Evolutionary conservation across 495 filamentous ascomycete species (phyloP).

Genomic region (Margaritispora aquatica): DNA sequence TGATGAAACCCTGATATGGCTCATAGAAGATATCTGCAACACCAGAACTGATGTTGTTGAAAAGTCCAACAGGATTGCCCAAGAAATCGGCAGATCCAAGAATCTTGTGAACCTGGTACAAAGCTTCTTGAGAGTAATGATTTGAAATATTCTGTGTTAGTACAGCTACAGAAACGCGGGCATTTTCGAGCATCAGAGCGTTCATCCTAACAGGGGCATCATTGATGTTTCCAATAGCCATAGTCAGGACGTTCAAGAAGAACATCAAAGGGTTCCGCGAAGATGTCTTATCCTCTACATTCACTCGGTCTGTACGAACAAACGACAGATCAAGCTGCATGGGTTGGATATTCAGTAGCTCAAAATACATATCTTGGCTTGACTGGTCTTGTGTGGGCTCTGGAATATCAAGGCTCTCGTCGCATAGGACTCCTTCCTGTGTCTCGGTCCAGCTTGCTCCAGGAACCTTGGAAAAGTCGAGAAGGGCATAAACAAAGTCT

Average conservation of each 20-base stretch:
- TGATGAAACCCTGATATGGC: slow-evolving; percentile 94
- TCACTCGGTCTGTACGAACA: slow-evolving; percentile 92
- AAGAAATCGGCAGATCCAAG: slow-evolving; percentile 96
- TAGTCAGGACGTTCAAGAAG: slow-evolving; percentile 94
- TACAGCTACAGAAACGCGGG: slow-evolving; percentile 79
- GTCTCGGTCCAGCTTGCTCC: slow-evolving; percentile 87
- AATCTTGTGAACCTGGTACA: slow-evolving; percentile 95
- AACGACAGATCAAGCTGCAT: slow-evolving; percentile 98
- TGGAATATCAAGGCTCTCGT: slow-evolving; percentile 84
- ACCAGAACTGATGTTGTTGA: slow-evolving; percentile 96
- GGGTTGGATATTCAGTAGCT: slow-evolving; percentile 91
- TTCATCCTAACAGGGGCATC: slow-evolving; percentile 92
- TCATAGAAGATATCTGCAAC: slow-evolving; percentile 98
- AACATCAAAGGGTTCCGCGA: slow-evolving; percentile 95
- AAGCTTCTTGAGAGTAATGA: slow-evolving; percentile 91
- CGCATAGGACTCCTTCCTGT: slow-evolving; percentile 74
- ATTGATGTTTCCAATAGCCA: slow-evolving; percentile 98
- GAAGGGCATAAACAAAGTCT: slow-evolving; percentile 91
- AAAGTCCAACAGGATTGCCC: slow-evolving; percentile 95
- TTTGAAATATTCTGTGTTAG: slow-evolving; percentile 78
- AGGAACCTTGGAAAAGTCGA: slow-evolving; percentile 92
- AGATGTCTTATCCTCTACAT: slow-evolving; percentile 87
- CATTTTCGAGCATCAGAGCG: slow-evolving; percentile 91
- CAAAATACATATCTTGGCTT: slow-evolving; percentile 94
- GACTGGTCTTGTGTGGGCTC: slow-evolving; percentile 79